A percentile compares a stretch with the other conserved stretches of the same genome.
Evolutionary conservation across 2,329 filamentous ascomycete species (phyloP).

Genomic region (Epicoccum nigrum): DNA sequence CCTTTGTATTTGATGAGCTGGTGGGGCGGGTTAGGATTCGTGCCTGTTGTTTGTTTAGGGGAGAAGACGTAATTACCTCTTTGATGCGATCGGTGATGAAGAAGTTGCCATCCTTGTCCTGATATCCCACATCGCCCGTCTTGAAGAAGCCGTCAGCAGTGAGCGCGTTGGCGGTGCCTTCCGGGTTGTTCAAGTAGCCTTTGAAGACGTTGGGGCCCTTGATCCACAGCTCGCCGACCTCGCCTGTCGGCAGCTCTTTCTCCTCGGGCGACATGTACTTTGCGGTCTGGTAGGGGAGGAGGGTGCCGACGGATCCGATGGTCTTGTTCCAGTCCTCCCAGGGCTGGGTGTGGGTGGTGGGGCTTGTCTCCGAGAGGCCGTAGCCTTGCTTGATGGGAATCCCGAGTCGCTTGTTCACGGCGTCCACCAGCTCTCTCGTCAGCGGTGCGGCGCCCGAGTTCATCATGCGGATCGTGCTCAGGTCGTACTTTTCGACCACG

Average conservation of each 20-base stretch:
- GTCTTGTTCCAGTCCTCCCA: constrained; percentile 77
- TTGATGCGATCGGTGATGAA: constrained; percentile 81
- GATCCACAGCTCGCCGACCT: constrained; percentile 68
- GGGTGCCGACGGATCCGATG: constrained; percentile 77
- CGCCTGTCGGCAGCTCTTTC: constrained; percentile 65
- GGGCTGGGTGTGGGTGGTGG: constrained; percentile 74
- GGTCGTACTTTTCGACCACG: constrained; percentile 77
- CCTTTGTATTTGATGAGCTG: constrained; percentile 53
- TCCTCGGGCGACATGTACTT: constrained; percentile 73
- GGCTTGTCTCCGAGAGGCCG: constrained; percentile 85
- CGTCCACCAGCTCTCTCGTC: constrained; percentile 77
- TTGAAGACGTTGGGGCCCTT: constrained; percentile 81
- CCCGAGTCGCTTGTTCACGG: constrained; percentile 74
- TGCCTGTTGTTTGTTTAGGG: too few species aligned
- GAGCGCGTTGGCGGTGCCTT: constrained; percentile 73
- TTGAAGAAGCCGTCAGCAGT: constrained; percentile 84
- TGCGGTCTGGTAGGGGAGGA: constrained; percentile 79
- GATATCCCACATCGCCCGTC: constrained; percentile 84
- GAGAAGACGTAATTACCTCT: too few species aligned
- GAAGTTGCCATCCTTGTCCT: constrained; percentile 78
- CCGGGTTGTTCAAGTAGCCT: constrained; percentile 77
- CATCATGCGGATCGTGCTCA: constrained; percentile 79
- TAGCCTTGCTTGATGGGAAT: constrained; percentile 92
- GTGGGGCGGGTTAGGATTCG: too few species aligned
- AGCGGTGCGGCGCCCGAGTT: constrained; percentile 88